A percentile compares a stretch with the other conserved stretches of the same genome.
phyloP scores from a whole-genome alignment of 1,284 basidiomycete genomes.

The Trichosporon sp. region DNA sequence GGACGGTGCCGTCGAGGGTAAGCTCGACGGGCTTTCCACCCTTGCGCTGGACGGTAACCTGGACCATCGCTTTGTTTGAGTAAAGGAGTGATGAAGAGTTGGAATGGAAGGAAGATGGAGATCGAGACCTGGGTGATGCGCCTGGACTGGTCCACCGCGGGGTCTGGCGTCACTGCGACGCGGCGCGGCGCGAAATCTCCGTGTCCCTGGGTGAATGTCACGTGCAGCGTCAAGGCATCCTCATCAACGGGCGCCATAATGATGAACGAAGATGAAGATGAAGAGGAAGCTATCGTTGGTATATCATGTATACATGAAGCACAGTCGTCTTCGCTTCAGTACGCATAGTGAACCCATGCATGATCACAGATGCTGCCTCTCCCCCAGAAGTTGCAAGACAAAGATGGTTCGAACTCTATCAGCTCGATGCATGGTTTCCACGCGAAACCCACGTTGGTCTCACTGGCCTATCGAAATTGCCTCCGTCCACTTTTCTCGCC shows the following conservation, averaged over 20 bases:
- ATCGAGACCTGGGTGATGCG: background rate
- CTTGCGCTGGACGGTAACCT: constrained; percentile 62
- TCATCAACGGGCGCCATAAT: constrained; percentile 15
- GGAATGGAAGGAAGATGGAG: background rate
- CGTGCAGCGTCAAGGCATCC: background rate
- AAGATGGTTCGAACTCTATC: background rate
- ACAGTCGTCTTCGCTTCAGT: no score
- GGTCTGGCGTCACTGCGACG: constrained; percentile 5
- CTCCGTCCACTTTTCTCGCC: constrained; percentile 17
- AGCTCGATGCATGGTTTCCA: background rate
- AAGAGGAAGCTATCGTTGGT: no score
- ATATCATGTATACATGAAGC: background rate
- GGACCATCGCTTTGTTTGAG: constrained; percentile 61
- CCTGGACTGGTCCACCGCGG: background rate
- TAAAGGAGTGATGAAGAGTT: constrained; percentile 10
- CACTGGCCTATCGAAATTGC: constrained; percentile 23
- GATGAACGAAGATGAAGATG: background rate
- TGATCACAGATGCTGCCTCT: no score
- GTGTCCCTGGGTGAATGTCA: background rate
- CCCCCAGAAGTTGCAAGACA: no score
- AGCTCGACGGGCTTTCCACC: constrained; percentile 64
- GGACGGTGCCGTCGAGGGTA: constrained; percentile 60
- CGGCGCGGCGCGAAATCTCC: constrained; percentile 16
- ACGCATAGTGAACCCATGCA: no score
- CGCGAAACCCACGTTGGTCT: background rate